Percentiles rank a stretch among this genome's conserved stretches.
Evolutionary conservation across 2,329 filamentous ascomycete species (phyloP).

Genomic region (Niveomyces coronatus): DNA sequence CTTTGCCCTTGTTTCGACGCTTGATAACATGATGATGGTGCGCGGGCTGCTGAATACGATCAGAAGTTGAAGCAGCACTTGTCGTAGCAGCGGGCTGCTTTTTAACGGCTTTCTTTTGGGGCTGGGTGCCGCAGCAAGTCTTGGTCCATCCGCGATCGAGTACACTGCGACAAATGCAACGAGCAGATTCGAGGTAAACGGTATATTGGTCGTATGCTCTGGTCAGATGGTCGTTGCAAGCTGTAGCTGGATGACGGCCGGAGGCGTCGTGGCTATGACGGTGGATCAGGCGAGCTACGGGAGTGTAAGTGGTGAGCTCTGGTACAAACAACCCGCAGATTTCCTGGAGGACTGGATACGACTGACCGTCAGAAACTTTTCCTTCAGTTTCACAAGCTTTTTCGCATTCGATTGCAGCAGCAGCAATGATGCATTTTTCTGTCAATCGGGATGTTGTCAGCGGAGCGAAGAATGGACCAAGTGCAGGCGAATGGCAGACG

Average conservation of each 20-base stretch:
- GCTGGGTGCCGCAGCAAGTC: constrained; percentile 18
- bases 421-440: constrained; percentile 23
- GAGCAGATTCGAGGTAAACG: constrained; percentile 25
- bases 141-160: constrained; percentile 19
- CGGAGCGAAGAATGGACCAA: background rate
- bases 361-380: constrained; percentile 5
- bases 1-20: constrained; percentile 14
- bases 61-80: background rate
- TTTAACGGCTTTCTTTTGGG: background rate
- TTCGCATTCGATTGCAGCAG: constrained; percentile 21
- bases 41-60: background rate
- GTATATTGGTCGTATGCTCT: constrained; percentile 25
- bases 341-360: background rate
- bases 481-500: background rate
- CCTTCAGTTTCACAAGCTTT: constrained; percentile 18
- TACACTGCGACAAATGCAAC: constrained; percentile 27
- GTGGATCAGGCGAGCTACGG: constrained; percentile 7
- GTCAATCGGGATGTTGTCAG: background rate
- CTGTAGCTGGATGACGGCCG: constrained; percentile 16
- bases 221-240: constrained; percentile 22
- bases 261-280: constrained; percentile 19
- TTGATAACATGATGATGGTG: constrained; percentile 16
- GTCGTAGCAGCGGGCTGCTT: background rate
- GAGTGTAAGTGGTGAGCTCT: constrained; percentile 9
- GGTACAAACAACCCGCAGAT: too few species aligned